Base-by-base conservation (phyloP, 352 stramenopile genomes). In the Phytophthora aleatoria region DNA sequence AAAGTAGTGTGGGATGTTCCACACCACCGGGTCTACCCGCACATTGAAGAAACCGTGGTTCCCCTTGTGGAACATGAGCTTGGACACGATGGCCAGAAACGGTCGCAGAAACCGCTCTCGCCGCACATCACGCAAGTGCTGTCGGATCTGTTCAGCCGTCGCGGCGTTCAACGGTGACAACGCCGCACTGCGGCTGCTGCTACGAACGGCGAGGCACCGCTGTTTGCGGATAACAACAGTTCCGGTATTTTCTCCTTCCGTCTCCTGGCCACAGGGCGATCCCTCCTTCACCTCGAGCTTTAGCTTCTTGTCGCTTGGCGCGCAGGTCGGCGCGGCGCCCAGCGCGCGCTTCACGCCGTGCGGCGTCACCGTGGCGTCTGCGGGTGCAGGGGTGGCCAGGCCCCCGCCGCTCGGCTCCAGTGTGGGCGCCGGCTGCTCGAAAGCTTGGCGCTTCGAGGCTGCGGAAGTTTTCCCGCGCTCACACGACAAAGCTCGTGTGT, bases 1-100 rank as follows among this genome's bases (percentile, higher is more conserved):
- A 24, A 87, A 78, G 58, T 95, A 96, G 60, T 93, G 86, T 43
- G 89, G 89, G 50, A 91, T 94, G 45, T 86, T 87, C 75, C 83
- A 89, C 42, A 56, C 67, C 20, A 93, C 76, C 1, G 84, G 85
- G 49, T 96, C 88, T 44, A 96, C 88, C 41, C 77, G 85, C 42
- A 79, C 77, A 54, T 92, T 92, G 60, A 96, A 95, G 49, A 94
- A 75, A 16, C 79, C 75, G 70, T 90, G 84, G 50, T 95, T 95
- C 54, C 67, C 75, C 61, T 84, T 86, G 74, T 93, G 84, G 63
- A 93, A 88, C 84, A 93, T 95, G 28, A 93, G 73, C 28, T 85
- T 81, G 36, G 77, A 89, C 41, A 95, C 76, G 26, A 90, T 59
- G 10, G 76, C 74, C 52, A 92, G 63, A 61, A 95, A 65, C 28